A percentile compares a stretch with the other conserved stretches of the same genome.
These are phyloP conservation scores for Amesomyces nigricolor DNA, from an alignment of 2,329 filamentous ascomycete genomes.

Conservation along the genomic window DNA sequence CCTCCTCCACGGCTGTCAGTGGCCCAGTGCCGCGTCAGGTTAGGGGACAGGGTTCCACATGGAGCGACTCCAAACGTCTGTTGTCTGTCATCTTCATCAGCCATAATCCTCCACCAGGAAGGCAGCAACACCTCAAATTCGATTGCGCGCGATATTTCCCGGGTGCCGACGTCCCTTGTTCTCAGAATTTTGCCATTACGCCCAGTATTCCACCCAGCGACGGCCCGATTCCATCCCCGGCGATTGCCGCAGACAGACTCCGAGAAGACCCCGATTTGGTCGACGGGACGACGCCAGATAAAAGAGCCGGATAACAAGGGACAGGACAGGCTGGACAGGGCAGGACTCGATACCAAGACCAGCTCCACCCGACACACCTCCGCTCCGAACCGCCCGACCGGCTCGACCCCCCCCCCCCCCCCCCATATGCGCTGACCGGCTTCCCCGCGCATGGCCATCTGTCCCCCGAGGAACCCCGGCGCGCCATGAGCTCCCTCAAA, in stretches of 20 bases:
- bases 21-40: slow-evolving; percentile 13
- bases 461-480: slow-evolving; percentile 34
- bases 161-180: too few species aligned
- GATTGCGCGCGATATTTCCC: neutral
- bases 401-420: neutral
- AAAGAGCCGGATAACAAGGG: neutral
- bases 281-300: neutral
- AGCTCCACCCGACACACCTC: neutral
- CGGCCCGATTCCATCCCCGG: neutral
- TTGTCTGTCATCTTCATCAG: slow-evolving; percentile 25
- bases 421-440: slow-evolving; percentile 23
- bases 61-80: slow-evolving; percentile 12
- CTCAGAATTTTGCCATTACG: neutral
- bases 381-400: neutral
- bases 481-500: slow-evolving; percentile 85
- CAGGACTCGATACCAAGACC: too few species aligned
- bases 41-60: slow-evolving; percentile 9
- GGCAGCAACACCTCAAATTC: neutral
- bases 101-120: neutral
- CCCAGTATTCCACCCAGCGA: neutral
- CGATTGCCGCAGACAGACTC: neutral
- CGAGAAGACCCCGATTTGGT: neutral
- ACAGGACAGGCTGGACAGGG: neutral
- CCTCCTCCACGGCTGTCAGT: too few species aligned
- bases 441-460: slow-evolving; percentile 41